phyloP scores from a whole-genome alignment of 2,329 filamentous ascomycete genomes.

The Thielaviopsis euricoi region DNA sequence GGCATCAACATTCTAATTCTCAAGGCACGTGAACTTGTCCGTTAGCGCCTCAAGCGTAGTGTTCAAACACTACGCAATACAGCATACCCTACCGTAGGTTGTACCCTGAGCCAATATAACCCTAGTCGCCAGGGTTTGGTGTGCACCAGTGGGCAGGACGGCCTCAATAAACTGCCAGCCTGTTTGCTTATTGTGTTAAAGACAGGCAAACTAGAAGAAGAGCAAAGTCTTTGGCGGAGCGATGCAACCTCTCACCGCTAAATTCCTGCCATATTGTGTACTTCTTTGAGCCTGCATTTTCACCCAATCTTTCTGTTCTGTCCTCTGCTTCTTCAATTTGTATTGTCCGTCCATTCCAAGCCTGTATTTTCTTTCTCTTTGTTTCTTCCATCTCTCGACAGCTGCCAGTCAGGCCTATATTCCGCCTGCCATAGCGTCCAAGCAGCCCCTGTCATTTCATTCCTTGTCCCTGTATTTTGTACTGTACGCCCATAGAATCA shows the following conservation, averaged over 20 bases:
- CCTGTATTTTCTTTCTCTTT: not conserved
- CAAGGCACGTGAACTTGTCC: not conserved
- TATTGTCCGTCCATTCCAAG: not conserved
- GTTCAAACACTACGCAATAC: too few relatives aligned
- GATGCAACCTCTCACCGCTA: not conserved
- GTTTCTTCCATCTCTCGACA: not conserved
- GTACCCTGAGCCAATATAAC: not conserved
- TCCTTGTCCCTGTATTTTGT: not conserved
- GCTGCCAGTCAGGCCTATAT: not conserved
- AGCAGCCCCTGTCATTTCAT: not conserved
- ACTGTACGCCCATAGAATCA: too few relatives aligned
- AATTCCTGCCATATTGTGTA: not conserved
- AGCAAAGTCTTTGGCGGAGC: not conserved
- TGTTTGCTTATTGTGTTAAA: not conserved
- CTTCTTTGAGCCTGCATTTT: not conserved
- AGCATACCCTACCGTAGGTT: not conserved
- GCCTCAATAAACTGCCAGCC: not conserved
- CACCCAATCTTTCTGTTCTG: not conserved
- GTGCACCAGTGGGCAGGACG: not conserved
- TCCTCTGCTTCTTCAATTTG: not conserved
- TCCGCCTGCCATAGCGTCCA: not conserved
- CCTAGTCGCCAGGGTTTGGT: not conserved
- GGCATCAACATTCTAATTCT: not conserved
- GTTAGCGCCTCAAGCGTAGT: too few relatives aligned
- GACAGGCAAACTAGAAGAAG: too few relatives aligned